Conservation (phyloP, 2,329 filamentous ascomycete species). For the Botrytis sinoallii region DNA sequence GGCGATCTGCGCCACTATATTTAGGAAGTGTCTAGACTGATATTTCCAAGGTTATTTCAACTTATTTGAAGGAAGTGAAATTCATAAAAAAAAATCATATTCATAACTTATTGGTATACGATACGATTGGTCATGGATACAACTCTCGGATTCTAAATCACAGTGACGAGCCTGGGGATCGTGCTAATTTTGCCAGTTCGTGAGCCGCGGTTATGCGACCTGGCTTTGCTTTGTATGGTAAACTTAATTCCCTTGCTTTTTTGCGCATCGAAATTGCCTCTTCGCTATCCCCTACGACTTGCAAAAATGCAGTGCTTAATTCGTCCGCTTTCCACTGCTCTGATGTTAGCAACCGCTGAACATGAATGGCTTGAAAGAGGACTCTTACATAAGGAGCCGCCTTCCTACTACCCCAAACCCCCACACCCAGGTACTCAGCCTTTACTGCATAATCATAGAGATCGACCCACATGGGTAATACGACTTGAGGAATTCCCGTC, state of each 20-base stretch:
- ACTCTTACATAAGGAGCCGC: background rate
- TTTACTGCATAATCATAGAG: constrained; percentile 44
- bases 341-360: background rate
- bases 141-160: background rate
- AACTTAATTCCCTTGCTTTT: background rate
- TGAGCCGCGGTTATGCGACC: background rate
- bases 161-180: background rate
- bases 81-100: background rate
- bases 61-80: background rate
- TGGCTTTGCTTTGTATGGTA: background rate
- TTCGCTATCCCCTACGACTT: background rate
- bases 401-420: constrained; percentile 32
- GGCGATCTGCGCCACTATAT: background rate
- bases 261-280: background rate
- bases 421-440: constrained; percentile 43
- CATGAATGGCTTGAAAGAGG: background rate
- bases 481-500: constrained; percentile 44
- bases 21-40: background rate
- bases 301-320: background rate
- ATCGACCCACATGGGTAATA: constrained; percentile 46
- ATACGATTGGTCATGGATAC: background rate
- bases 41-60: background rate
- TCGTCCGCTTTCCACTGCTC: background rate
- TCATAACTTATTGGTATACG: background rate
- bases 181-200: background rate